Percentiles rank a stretch among this genome's conserved stretches.
These are phyloP conservation scores for Rhizophagus sp. DNA, from an alignment of 192 early-diverging fungal genomes.

Conservation along the genomic window DNA sequence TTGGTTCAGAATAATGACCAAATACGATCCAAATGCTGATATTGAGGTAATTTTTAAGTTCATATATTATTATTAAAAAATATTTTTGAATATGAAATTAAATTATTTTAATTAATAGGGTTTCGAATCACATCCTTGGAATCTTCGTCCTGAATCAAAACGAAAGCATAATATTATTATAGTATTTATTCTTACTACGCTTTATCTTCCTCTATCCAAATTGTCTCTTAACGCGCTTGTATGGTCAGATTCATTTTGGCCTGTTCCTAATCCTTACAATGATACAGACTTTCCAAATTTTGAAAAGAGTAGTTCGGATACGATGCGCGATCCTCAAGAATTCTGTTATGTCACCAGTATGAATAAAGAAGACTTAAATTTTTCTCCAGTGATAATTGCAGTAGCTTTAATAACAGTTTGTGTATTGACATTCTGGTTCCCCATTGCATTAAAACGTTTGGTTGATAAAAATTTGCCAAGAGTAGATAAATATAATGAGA, in stretches of 20 bases:
- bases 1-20: constrained; percentile 47
- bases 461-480: constrained; percentile 36
- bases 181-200: constrained; percentile 41
- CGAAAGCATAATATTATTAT: constrained; percentile 33
- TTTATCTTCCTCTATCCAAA: constrained; percentile 44
- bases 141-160: constrained; percentile 36
- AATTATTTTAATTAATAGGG: constrained; percentile 31
- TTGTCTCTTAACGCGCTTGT: constrained; percentile 43
- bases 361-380: constrained; percentile 44
- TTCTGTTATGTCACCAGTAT: constrained; percentile 49
- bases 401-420: constrained; percentile 35
- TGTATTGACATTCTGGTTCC: constrained; percentile 43
- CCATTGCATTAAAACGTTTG: constrained; percentile 39
- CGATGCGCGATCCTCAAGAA: constrained; percentile 28
- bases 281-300: constrained; percentile 34
- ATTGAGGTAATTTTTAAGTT: constrained; percentile 36
- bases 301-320: constrained; percentile 9
- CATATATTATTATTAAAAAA: neutral
- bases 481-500: constrained; percentile 47
- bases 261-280: constrained; percentile 38
- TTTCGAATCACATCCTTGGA: constrained; percentile 41
- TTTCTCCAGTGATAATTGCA: constrained; percentile 38
- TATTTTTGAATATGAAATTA: neutral
- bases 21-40: constrained; percentile 42
- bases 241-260: constrained; percentile 46